Base-by-base conservation (phyloP, 441 rosid genomes). In the Francoa sonchifolia region DNA sequence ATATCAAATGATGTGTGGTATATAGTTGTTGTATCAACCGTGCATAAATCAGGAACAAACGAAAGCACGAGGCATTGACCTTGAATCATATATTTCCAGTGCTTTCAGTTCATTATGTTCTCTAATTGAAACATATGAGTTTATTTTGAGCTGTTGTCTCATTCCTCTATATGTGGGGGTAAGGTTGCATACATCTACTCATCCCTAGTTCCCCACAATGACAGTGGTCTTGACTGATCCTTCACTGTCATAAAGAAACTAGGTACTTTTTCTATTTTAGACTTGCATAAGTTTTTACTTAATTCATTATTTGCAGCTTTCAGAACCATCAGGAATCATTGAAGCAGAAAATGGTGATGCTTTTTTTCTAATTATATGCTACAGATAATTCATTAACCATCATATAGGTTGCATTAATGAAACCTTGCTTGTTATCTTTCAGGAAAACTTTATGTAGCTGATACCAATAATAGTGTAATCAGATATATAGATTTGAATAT, bases 311-410 rank as follows among this genome's bases (percentile, higher is more conserved):
- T 42, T 67, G 62, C 73, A 90, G 96, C 84, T 90, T 44, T 89
- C 98, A 8, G 98, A 89, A 57, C 98, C 96, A 42, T 66, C 96
- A 39, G 98, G 96, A 56, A 76, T 89, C 40, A 50, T 72, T 34
- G 76, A 77, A 58, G 84, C 77, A 35, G 82, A 66, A 66, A 73
- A 77, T 28, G 96, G 98, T 82, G 58, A 67, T 33, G 50, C 6
- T 54, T 54, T 58, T 58, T 42, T 19, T n/a, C 44, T 25, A 13
- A 14, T 43, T 30, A 34, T 45, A 46, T 47, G 31, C 47, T 8
- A 29, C 31, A 11, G 32, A 15, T 16, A 33, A 0, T 20, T 44
- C 16, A 16, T 18, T 28, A 40, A 9, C 51, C 8, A 17, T 41
- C 29, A 25, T 32, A 9, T 43, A 31, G 25, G 33, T 32, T 17